Evolutionary conservation across 805 yeast genomes (phyloP), one percentile per base, ranked within the genome.

Genomic region (Torulaspora maleeae): DNA sequence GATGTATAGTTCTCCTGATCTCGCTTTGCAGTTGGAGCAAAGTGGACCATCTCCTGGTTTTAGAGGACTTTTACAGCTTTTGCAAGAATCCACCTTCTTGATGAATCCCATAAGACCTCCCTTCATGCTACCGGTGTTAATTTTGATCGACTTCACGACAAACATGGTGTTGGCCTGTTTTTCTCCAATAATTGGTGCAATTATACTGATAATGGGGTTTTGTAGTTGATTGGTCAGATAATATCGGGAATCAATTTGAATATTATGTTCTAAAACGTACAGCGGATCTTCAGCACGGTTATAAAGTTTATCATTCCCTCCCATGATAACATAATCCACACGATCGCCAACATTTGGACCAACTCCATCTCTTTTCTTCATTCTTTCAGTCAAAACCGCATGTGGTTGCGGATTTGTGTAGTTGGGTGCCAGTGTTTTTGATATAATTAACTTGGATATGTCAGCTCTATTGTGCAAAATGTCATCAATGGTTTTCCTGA

Each of bases 321-420:
- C 83, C 54, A 86, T 83, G 48, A 93, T 90, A 28, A 93, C 99
- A 62, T 91, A 93, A 5, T 98, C 98, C 27, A 93, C 98, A 69
- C 99, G 86, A 63, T 93, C 99, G 47, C 99, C 99, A 38, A 93
- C 76, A 10, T 88, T 81, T 3, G 99, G 99, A 1, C 99, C 99
- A 6, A 95, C 84, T 19, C 99, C 99, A 61, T 93, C 99, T 72
- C 99, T 83, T 63, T 89, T 88, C 43, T 82, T 77, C 97, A 93
- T 93, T 56, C 97, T 76, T 58, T 90, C 96, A 0, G 99, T 96
- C 36, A 93, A 75, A 55, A 91, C 97, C 22, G 90, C 95, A 66
- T 93, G 99, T 0, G 99, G 97, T 65, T 93, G 99, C 51, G 93
- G 95, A 22, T 90, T 95, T 3, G 96, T 85, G 65, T 93, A 93